Evolutionary conservation across 2,329 filamentous ascomycete species (phyloP), one percentile per base, ranked within the genome.

Genomic region (Hymenoscyphus occultus): DNA sequence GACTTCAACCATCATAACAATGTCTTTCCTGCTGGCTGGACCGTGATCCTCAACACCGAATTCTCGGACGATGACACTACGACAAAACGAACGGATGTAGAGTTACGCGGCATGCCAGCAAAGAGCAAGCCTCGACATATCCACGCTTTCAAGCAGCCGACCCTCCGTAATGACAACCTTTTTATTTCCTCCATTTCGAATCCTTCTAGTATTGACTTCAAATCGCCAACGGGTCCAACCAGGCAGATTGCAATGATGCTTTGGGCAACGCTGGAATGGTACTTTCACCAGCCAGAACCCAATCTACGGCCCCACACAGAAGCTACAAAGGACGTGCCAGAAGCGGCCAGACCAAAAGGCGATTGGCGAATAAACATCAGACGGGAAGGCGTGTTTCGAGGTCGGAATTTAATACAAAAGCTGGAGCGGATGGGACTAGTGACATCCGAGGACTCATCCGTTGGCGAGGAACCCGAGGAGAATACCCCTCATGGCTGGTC

Each of bases 161-260:
- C 91, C 0, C 80, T 96, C 39, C 84, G 87, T 39, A 85, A 88
- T 75, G 94, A 98, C 77, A 88, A 86, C 71, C 82, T 97, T 64
- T 97, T 93, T 80, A 94, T 98, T 72, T 97, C 93, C 3, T 94
- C 91, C 67, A 93, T 97, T 68, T 94, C 92, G 60, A 92, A 90
- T 70, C 92, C 94, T 0, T 90, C 90, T 60, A 90, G 83, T 76
- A 86, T 80, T 74, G 92, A 97, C 59, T 96, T 90, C 79, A 92
- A 90, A 74, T 87, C 92, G 0, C 85, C 90, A 1, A 87, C 83
- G 14, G 96, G 92, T 67, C 92, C 92, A 0, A 95, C 92, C 0
- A 84, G 93, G 56, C 91, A 96, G 78, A 91, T 97, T 66, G 94
- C 94, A 70, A 93, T 97, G 91, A 96, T 97, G 90, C 83, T 98